These are phyloP conservation scores for Ogataea kodamae DNA, from an alignment of 805 yeast genomes.

Conservation along the genomic window DNA sequence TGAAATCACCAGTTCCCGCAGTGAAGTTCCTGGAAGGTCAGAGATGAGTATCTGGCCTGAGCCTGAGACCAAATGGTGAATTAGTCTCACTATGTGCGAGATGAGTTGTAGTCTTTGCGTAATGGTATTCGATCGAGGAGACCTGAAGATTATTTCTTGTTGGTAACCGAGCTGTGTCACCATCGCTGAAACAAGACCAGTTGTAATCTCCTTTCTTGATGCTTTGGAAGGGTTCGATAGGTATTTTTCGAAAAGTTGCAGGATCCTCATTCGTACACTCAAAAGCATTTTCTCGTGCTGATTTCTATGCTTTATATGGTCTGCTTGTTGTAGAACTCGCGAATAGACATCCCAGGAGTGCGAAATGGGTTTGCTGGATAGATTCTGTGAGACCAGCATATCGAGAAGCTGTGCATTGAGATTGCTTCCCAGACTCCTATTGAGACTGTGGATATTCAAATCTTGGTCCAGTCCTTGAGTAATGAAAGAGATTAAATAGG, in stretches of 20 bases:
- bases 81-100: constrained; percentile 37
- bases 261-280: constrained; percentile 42
- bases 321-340: constrained; percentile 10
- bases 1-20: constrained; percentile 31
- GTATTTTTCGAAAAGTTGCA: constrained; percentile 47
- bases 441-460: constrained; percentile 51
- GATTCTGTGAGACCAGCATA: constrained; percentile 37
- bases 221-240: constrained; percentile 29
- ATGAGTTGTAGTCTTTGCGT: constrained; percentile 39
- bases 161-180: constrained; percentile 45
- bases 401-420: constrained; percentile 40
- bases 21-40: constrained; percentile 25
- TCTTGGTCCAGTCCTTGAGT: constrained; percentile 42
- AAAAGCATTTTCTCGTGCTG: constrained; percentile 44
- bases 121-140: constrained; percentile 42
- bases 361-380: constrained; percentile 21
- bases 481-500: constrained; percentile 23
- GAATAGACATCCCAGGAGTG: constrained; percentile 28
- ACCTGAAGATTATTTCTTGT: constrained; percentile 42
- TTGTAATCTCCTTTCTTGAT: constrained; percentile 23
- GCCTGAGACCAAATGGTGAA: constrained; percentile 33
- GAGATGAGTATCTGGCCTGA: constrained; percentile 29
- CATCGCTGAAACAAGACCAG: constrained; percentile 38
- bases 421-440: constrained; percentile 51
- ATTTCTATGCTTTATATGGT: constrained; percentile 22